phyloP scores from a whole-genome alignment of 257 asterid species.

The Nicotiana benthamiana region DNA sequence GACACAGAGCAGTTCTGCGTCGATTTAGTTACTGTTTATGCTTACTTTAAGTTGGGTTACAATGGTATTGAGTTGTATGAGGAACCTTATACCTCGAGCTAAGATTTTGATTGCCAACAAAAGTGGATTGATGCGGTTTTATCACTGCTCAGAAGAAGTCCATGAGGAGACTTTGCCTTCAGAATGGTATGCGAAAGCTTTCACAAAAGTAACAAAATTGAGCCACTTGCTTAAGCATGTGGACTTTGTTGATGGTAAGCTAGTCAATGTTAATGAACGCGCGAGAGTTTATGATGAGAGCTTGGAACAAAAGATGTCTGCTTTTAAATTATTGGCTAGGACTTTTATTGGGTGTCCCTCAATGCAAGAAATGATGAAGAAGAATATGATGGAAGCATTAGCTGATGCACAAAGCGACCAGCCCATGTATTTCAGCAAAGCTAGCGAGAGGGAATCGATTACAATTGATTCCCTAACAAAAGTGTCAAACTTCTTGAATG shows the following conservation, averaged over 20 bases:
- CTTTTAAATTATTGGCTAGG: conserved; percentile 48
- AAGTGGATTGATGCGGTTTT: conserved; percentile 7
- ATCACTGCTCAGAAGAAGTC: conserved; percentile 22
- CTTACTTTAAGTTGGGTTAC: background rate
- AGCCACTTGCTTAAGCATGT: conserved; percentile 42
- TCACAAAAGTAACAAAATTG: conserved; percentile 35
- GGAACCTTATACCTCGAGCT: conserved; percentile 6
- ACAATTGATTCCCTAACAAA: background rate
- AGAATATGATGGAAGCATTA: background rate
- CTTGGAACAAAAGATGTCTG: conserved; percentile 44
- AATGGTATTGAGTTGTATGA: conserved; percentile 28
- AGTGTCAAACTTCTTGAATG: conserved; percentile 46
- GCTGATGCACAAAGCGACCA: too few relatives aligned
- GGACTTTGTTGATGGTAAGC: conserved; percentile 64
- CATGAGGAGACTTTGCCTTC: conserved; percentile 28
- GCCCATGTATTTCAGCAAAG: too few relatives aligned
- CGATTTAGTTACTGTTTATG: background rate
- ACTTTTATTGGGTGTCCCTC: conserved; percentile 46
- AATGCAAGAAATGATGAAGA: conserved; percentile 41
- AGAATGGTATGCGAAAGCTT: conserved; percentile 47
- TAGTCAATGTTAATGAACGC: conserved; percentile 38
- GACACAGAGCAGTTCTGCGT: background rate
- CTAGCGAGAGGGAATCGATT: too few relatives aligned
- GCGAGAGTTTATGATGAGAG: conserved; percentile 41
- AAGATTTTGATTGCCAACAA: conserved; percentile 7